phyloP scores from a whole-genome alignment of 2,329 filamentous ascomycete species.

The Cytospora chrysosperma region DNA sequence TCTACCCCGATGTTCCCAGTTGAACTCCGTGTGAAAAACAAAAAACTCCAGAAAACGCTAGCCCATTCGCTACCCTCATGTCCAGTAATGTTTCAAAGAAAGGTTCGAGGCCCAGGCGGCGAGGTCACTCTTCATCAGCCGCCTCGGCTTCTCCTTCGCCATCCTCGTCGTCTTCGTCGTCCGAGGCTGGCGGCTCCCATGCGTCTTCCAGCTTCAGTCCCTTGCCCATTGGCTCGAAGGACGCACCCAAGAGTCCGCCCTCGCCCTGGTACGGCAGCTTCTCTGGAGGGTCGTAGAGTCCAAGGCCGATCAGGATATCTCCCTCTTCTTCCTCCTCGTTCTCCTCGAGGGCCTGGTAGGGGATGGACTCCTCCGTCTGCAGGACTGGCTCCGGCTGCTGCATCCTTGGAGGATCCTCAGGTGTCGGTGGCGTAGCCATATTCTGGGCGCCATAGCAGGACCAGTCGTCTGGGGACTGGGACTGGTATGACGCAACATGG shows the following conservation, averaged over 20 bases:
- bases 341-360: slow-evolving; percentile 51
- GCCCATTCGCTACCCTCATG: slow-evolving; percentile 18
- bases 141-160: slow-evolving; percentile 34
- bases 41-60: slow-evolving; percentile 16
- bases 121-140: slow-evolving; percentile 26
- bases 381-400: slow-evolving; percentile 48
- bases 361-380: slow-evolving; percentile 49
- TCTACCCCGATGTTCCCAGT: background rate
- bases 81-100: background rate
- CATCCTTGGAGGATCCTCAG: slow-evolving; percentile 55
- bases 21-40: slow-evolving; percentile 17
- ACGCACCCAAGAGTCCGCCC: slow-evolving; percentile 47
- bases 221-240: slow-evolving; percentile 60
- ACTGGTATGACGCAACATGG: slow-evolving; percentile 21
- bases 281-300: slow-evolving; percentile 73
- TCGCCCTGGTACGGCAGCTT: slow-evolving; percentile 39
- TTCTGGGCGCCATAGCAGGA: slow-evolving; percentile 1
- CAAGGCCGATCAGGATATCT: slow-evolving; percentile 78
- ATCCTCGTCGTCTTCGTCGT: slow-evolving; percentile 51
- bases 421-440: slow-evolving; percentile 56
- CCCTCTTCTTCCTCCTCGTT: slow-evolving; percentile 53
- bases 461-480: slow-evolving; percentile 21
- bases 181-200: slow-evolving; percentile 66
- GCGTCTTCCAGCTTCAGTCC: slow-evolving; percentile 80
- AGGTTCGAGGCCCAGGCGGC: background rate